Evolutionary conservation across 148 eudicot species (phyloP).

Genomic region (Bassia scoparia): DNA sequence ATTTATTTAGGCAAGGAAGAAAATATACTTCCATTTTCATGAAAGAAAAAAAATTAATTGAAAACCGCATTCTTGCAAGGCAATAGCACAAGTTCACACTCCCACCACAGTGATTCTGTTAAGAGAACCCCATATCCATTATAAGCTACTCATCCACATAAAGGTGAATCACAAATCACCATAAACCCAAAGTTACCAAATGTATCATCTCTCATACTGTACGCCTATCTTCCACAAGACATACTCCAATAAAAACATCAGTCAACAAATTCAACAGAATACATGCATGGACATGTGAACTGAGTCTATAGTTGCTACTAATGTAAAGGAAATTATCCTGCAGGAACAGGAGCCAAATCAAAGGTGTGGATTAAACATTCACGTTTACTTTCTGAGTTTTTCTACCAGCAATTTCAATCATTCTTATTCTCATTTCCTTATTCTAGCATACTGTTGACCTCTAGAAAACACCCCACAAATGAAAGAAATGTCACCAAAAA

Average conservation of each 20-base stretch:
- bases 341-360: background rate
- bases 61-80: no score
- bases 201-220: background rate
- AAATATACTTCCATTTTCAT: no score
- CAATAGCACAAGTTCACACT: no score
- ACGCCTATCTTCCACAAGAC: background rate
- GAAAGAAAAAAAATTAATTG: no score
- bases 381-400: background rate
- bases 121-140: background rate
- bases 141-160: background rate
- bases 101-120: no score
- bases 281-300: no score
- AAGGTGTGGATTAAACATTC: background rate
- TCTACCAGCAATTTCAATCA: background rate
- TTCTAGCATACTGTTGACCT: background rate
- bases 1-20: no score
- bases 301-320: background rate
- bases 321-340: background rate
- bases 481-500: background rate
- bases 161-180: background rate
- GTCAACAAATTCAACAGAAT: background rate
- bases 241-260: background rate
- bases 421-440: background rate
- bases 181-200: background rate
- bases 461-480: background rate